Conservation (phyloP, 805 yeast genomes). For the Metschnikowia koreensis region DNA sequence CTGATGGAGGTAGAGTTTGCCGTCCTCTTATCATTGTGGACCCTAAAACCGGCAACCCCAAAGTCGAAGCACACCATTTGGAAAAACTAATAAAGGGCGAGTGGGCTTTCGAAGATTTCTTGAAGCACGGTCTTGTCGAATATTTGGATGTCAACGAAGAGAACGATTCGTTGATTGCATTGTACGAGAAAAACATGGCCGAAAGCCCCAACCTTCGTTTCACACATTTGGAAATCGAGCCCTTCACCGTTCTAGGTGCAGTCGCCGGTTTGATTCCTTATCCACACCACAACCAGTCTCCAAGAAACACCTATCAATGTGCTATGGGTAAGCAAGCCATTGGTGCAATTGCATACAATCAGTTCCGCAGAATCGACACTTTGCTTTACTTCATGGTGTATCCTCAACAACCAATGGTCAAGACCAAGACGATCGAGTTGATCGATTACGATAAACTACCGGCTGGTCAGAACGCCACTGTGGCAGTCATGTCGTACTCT, state of each 20-base stretch:
- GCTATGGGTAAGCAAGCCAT: conserved; percentile 99
- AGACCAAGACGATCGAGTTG: conserved; percentile 92
- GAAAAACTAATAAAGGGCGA: conserved; percentile 59
- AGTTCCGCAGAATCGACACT: conserved; percentile 93
- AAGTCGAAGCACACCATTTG: conserved; percentile 72
- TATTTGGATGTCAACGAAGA: conserved; percentile 97
- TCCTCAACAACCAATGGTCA: conserved; percentile 99
- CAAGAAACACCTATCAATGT: conserved; percentile 89
- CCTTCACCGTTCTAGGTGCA: conserved; percentile 88
- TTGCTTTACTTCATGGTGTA: conserved; percentile 93
- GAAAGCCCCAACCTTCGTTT: conserved; percentile 50
- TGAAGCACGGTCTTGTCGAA: conserved; percentile 83
- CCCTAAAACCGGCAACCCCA: conserved; percentile 52
- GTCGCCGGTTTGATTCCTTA: conserved; percentile 91
- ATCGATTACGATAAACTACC: conserved; percentile 95
- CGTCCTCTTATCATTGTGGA: conserved; percentile 91
- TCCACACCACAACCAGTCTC: conserved; percentile 91
- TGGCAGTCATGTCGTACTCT: conserved; percentile 98
- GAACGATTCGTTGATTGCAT: conserved; percentile 88
- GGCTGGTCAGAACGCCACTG: conserved; percentile 98
- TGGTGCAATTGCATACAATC: conserved; percentile 98
- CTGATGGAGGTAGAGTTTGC: conserved; percentile 98
- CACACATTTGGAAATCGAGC: conserved; percentile 94
- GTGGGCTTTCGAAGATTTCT: conserved; percentile 88
- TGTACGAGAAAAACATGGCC: conserved; percentile 60